Evolutionary conservation across 208 protist genomes (phyloP), one percentile per base, ranked within the genome.

Genomic region (Trypanosoma scelopori): DNA sequence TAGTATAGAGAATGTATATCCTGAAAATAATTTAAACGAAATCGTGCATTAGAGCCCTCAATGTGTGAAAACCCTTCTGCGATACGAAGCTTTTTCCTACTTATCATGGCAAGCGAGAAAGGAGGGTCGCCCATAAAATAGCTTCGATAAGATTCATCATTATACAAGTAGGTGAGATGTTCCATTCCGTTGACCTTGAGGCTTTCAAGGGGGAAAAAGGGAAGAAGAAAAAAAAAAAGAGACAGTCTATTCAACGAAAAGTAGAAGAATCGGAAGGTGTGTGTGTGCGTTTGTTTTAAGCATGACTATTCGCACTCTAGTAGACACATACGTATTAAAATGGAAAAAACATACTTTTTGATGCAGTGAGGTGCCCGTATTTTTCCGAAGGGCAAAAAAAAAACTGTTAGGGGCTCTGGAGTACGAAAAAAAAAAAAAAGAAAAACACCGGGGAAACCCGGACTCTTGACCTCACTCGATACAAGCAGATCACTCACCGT

Each of bases 141-240:
- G 20, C 49, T 37, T 12, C 66, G 45, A 64, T 88, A 88, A 39
- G 30, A 45, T 15, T 67, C 63, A 52, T 84, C 82, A 20, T 45
- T 71, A 51, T 88, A 84, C 0, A 80, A 16, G 4, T 64, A 35
- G 30, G 51, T 65, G 12, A 88, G 71, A 66, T 76, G 69, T 45
- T 88, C 74, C 82, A 87, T 87, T 18, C n/a, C 22, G 13, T 20
- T 16, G 27, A 30, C n/a, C n/a, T n/a, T n/a, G n/a, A n/a, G n/a
- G 47, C 48, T 2, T 42, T 13, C 37, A 22, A 13, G 56, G 16
- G 16, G 13, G 35, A 15, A 48, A 1, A 23, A 43, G 58, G 28
- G 57, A 57, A 58, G 52, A 58, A 55, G 20, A 50, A 20, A 64
- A 47, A 71, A 55, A 56, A 64, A 65, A 58, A 46, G 64, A 56